Evolutionary conservation across 1,284 basidiomycete species (phyloP), one percentile per base, ranked within the genome.

Genomic region (Sphagnurus paluster): DNA sequence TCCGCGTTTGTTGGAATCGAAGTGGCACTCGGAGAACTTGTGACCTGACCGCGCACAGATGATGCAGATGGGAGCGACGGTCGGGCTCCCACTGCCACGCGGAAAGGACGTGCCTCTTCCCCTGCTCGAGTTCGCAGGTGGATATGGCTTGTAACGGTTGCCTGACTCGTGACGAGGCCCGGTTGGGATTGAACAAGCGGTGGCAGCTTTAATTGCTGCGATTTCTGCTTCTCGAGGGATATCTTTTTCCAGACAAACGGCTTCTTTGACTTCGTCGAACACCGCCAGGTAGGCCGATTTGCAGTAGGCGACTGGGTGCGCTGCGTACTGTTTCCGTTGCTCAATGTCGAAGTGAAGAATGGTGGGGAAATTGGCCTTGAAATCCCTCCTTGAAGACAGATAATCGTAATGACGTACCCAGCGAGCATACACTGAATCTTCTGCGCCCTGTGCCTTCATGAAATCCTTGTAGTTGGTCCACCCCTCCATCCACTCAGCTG

Each of bases 1-100:
- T 13, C 49, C 49, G 21, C 56, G 49, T 9, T 46, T 39, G 43
- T 54, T 52, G 37, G 25, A 28, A 17, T 40, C 32, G 23, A 16
- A 33, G 7, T 39, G 39, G 45, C 58, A 59, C 14, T 29, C 36
- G n/a, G 32, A 21, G 39, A 46, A 50, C n/a, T 28, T n/a, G 36
- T 59, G 58, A 4, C 58, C 56, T 34, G 46, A 43, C 33, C 28
- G 28, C 2, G 41, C 44, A 32, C 58, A 59, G 50, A 58, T 49
- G 34, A 59, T 55, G 56, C 58, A 59, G 45, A 53, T 39, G 33
- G 51, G 33, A 8, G 48, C 35, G 10, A 48, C 51, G 48, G 56
- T 40, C 24, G 38, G 44, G 32, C 47, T 30, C 25, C 42, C 26
- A 13, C 30, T 40, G 47, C 47, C 47, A 40, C 41, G 39, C 23